Evolutionary conservation across 139 green algal species (phyloP).

Genomic region (Pleodorina starrii): DNA sequence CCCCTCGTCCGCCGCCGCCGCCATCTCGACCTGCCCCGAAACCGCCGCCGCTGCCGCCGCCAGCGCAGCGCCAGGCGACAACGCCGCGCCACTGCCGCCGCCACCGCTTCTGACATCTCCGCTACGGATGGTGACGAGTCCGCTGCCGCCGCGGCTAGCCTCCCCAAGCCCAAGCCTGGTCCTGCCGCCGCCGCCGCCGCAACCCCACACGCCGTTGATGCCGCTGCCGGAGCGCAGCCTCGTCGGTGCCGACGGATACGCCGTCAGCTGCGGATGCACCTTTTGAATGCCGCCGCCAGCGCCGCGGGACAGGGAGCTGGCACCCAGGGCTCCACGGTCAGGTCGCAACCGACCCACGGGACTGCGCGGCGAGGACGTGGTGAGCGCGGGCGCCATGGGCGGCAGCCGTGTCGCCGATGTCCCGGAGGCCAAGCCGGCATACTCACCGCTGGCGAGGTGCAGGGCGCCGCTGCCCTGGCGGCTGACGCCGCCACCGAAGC

Average conservation of each 20-base stretch:
- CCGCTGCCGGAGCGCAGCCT: background rate
- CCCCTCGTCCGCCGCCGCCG: background rate
- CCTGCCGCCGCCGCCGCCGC: background rate
- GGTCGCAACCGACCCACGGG: background rate
- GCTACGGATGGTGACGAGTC: background rate
- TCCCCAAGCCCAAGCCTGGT: background rate
- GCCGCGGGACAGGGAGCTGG: background rate
- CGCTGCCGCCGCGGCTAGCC: no score
- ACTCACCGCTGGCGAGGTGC: background rate
- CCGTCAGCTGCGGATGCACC: background rate
- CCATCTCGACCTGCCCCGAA: background rate
- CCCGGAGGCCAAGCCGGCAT: background rate
- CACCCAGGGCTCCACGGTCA: no score
- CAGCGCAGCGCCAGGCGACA: slow-evolving; percentile 31
- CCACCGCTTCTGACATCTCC: background rate
- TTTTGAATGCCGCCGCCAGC: background rate
- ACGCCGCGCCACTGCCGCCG: background rate
- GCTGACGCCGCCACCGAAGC: background rate
- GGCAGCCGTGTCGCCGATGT: background rate
- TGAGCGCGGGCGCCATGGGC: background rate
- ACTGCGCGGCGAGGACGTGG: background rate
- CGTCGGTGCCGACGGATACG: background rate
- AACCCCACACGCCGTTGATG: background rate
- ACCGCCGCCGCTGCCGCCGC: slow-evolving; percentile 22
- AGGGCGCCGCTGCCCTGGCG: background rate